Conservation (phyloP, 225 moss, liverwort and hornwort species). For the Ulota crispa region DNA sequence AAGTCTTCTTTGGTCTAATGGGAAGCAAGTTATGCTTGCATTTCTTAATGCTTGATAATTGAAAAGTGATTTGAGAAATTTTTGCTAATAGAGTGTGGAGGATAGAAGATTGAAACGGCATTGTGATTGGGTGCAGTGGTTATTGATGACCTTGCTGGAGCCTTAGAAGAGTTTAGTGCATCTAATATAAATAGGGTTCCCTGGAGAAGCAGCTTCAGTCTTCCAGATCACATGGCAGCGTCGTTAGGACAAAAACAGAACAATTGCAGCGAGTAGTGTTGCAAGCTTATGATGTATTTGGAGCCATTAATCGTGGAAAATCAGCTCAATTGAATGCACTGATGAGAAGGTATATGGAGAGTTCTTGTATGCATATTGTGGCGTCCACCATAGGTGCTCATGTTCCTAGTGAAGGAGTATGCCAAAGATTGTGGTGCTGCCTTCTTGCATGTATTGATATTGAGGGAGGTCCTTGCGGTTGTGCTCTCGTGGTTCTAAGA, state of each 20-base stretch:
- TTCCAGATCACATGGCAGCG: slow-evolving; percentile 77
- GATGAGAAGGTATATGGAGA: slow-evolving; percentile 70
- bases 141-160: slow-evolving; percentile 80
- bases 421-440: too few relatives aligned
- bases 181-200: slow-evolving; percentile 79
- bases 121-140: slow-evolving; percentile 63
- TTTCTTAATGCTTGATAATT: slow-evolving; percentile 13
- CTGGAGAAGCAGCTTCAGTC: slow-evolving; percentile 67
- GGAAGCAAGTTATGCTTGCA: not conserved
- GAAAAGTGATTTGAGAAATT: slow-evolving; percentile 13
- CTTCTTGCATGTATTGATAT: too few relatives aligned
- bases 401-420: too few relatives aligned
- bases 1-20: not conserved
- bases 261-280: slow-evolving; percentile 67
- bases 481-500: too few relatives aligned
- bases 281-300: slow-evolving; percentile 87
- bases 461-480: too few relatives aligned
- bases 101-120: not conserved
- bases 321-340: slow-evolving; percentile 79
- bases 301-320: slow-evolving; percentile 83
- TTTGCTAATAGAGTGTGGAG: not conserved
- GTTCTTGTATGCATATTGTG: not conserved
- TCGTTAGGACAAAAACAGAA: slow-evolving; percentile 77
- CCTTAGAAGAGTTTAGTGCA: slow-evolving; percentile 78
- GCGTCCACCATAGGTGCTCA: not conserved